phyloP scores from a whole-genome alignment of 1,284 basidiomycete genomes.

The Puccinia brachypodii region DNA sequence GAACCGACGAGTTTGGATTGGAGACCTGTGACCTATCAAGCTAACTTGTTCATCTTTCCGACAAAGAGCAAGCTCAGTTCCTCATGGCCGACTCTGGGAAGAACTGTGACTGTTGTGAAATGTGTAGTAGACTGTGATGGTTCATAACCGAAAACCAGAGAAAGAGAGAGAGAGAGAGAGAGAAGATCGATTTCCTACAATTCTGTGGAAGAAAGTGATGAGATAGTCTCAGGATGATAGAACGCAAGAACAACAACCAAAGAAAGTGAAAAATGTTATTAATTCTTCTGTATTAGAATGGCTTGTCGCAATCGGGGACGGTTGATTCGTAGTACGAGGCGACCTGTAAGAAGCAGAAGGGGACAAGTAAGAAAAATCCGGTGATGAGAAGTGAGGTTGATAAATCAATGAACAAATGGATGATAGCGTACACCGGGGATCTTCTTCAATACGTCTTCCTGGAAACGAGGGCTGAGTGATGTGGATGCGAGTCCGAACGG shows the following conservation, averaged over 20 bases:
- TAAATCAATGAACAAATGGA: background rate
- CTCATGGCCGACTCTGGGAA: too few species aligned
- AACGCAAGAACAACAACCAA: background rate
- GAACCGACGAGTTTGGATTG: too few species aligned
- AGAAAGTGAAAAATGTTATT: background rate
- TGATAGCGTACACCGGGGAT: constrained; percentile 22
- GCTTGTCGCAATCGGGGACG: constrained; percentile 44
- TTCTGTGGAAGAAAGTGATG: background rate
- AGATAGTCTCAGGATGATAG: constrained; percentile 5
- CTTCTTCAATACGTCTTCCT: constrained; percentile 42
- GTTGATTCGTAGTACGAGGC: constrained; percentile 42
- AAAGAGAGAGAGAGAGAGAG: too few species aligned
- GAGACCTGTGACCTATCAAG: too few species aligned
- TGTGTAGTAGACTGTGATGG: too few species aligned
- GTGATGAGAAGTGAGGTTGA: background rate
- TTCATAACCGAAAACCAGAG: too few species aligned
- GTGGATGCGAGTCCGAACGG: background rate
- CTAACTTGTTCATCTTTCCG: too few species aligned
- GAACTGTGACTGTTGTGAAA: too few species aligned
- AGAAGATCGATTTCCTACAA: constrained; percentile 20
- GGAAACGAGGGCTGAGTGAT: constrained; percentile 30
- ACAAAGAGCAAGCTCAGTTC: too few species aligned
- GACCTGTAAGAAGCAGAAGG: constrained; percentile 14
- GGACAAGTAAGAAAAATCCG: background rate
- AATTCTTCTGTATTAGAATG: constrained; percentile 19